Base-by-base conservation (phyloP, 2,329 filamentous ascomycete species). In the Pseudogymnoascus sp. region DNA sequence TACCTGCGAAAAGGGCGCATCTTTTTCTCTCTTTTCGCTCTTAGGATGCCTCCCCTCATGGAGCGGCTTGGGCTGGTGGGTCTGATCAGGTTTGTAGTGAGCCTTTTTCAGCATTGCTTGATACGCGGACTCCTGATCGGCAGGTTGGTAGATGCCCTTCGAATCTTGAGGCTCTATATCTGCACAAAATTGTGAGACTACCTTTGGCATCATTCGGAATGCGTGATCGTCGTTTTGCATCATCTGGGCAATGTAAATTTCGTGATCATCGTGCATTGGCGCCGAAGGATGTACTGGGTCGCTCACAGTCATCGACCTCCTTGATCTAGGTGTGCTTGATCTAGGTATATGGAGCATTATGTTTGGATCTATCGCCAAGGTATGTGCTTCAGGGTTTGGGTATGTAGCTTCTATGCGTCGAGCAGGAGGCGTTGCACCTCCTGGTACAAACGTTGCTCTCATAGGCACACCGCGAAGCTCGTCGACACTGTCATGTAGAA, bases 51-150 rank as follows among this genome's bases (percentile, higher is more conserved):
- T 12, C 3, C 9, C 28, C 3, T 19, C 11, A 55, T 2, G 49
- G 11, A 35, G 49, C 6, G 11, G n/a, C 28, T 33, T 55, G n/a
- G 28, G 9, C 5, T 22, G 49, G 16, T n/a, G 11, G n/a, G 11
- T 5, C 14, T 52, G 49, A 14, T 33, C 16, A 55, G 25, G 49
- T 55, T 55, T 55, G 49, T 55, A 55, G 35, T 60, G 38, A 30
- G 58, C 58, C 35, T 60, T 60, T 30, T 11, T 60, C 16, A 60
- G 58, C 35, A 60, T 60, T 16, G 58, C 33, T 39, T 60, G 58
- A 28, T 60, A 60, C 23, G 33, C 58, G 5, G 35, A 39, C 33
- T 60, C 58, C 11, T n/a, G 35, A 16, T 55, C 49, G 5, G 28
- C 5, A 33, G n/a, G 28, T 35, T 55, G 8, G 16, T 11, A 14